Conservation (phyloP, 2,329 filamentous ascomycete genomes). For the Dactylonectria macrodidyma region DNA sequence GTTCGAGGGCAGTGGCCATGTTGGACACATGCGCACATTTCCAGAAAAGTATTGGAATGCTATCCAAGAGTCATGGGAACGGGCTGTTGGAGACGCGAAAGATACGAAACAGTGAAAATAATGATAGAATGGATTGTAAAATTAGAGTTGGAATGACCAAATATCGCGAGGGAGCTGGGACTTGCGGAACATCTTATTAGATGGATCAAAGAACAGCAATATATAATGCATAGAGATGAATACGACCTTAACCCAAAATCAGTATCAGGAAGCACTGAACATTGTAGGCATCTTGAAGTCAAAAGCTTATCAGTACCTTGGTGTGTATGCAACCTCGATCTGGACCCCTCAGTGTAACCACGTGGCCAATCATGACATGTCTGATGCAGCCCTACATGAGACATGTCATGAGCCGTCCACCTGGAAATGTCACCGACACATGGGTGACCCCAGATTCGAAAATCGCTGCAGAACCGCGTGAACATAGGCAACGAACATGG, state of each 20-base stretch:
- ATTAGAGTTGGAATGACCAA: not conserved
- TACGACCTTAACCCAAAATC: not conserved
- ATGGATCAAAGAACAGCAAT: not conserved
- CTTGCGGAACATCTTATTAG: not conserved
- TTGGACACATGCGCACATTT: constrained; percentile 72
- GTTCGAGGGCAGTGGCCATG: constrained; percentile 73
- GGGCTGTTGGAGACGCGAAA: constrained; percentile 3
- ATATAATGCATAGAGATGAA: not conserved
- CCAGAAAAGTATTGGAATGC: constrained; percentile 71
- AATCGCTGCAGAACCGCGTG: not conserved
- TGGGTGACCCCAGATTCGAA: too few relatives aligned
- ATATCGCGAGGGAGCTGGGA: not conserved
- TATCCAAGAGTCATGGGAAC: constrained; percentile 51
- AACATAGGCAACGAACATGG: not conserved
- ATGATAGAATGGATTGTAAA: not conserved
- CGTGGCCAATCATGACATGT: not conserved
- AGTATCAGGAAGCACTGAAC: not conserved
- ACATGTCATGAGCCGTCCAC: not conserved
- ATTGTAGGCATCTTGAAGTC: not conserved
- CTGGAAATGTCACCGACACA: not conserved
- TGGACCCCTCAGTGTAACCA: not conserved
- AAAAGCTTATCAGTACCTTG: not conserved
- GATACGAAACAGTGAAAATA: constrained; percentile 26
- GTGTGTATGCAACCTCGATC: not conserved
- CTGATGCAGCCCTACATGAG: not conserved